Percentiles rank a stretch among this genome's conserved stretches.
Conservation (phyloP, 306 rosid genomes). For the Lathyrus oleraceus region DNA sequence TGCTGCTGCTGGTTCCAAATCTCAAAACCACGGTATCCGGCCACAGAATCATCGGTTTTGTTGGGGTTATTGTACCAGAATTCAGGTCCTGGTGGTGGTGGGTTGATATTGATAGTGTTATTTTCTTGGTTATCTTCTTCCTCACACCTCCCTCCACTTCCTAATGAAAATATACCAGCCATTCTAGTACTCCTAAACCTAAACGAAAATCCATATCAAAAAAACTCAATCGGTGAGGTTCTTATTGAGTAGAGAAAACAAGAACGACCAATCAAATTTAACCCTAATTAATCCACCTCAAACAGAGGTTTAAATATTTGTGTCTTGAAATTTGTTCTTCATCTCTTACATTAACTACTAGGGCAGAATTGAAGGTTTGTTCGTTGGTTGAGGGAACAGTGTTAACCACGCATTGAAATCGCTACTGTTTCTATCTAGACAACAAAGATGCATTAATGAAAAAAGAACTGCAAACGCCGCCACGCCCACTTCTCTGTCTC, state of each 20-base stretch:
- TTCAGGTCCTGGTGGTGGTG: constrained; percentile 29
- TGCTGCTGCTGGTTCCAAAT: constrained; percentile 73
- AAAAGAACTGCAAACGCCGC: constrained; percentile 82
- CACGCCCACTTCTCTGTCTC: constrained; percentile 57
- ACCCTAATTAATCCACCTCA: constrained; percentile 4
- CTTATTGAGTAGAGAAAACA: background rate
- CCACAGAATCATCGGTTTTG: constrained; percentile 54
- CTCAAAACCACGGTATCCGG: constrained; percentile 69
- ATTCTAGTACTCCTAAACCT: constrained; percentile 42
- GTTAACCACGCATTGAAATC: constrained; percentile 43
- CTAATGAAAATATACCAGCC: constrained; percentile 93
- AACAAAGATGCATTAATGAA: background rate
- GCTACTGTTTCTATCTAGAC: background rate
- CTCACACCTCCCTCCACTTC: constrained; percentile 21
- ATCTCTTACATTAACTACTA: background rate
- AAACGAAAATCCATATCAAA: constrained; percentile 82
- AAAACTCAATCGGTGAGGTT: constrained; percentile 33
- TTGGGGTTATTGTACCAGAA: constrained; percentile 49
- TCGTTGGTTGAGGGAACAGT: constrained; percentile 40
- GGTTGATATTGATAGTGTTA: constrained; percentile 15
- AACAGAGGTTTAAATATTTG: background rate
- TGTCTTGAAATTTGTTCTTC: background rate
- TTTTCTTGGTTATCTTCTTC: background rate
- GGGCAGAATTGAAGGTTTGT: constrained; percentile 38
- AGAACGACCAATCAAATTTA: constrained; percentile 6